Percentiles rank a stretch among this genome's conserved stretches.
Evolutionary conservation across 108 stramenopile species (phyloP).

Genomic region (Discostella pseudostelligera): DNA sequence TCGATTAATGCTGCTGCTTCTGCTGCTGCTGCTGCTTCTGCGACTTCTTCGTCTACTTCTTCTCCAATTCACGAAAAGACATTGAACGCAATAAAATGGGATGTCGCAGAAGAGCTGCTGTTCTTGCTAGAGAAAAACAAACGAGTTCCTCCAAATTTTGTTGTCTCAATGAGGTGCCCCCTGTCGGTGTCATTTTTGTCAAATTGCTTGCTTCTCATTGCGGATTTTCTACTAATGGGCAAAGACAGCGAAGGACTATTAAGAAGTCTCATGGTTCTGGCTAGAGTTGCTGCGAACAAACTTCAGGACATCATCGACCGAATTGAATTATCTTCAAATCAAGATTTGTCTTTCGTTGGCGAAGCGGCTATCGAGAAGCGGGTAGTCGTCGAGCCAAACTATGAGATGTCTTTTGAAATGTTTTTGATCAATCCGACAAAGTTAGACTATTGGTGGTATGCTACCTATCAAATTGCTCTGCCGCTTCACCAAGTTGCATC

Average conservation of each 20-base stretch:
- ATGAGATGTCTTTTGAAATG: slow-evolving; percentile 10
- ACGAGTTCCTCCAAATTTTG: slow-evolving; percentile 11
- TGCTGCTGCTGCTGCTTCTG: neutral
- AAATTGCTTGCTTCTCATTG: slow-evolving; percentile 14
- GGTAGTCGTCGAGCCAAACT: slow-evolving; percentile 8
- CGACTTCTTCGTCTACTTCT: neutral
- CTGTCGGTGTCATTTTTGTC: slow-evolving; percentile 10
- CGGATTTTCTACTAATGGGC: slow-evolving; percentile 13
- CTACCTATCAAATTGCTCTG: slow-evolving; percentile 14
- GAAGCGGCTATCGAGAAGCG: neutral
- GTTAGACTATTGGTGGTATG: slow-evolving; percentile 25
- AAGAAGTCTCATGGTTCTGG: neutral
- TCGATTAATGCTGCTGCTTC: neutral
- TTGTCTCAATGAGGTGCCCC: slow-evolving; percentile 27
- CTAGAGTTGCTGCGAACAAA: neutral
- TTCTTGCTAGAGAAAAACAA: slow-evolving; percentile 21
- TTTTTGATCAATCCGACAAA: neutral
- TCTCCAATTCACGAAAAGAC: neutral
- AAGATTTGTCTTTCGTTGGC: neutral
- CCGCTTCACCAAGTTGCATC: slow-evolving; percentile 21
- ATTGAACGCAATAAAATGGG: slow-evolving; percentile 16
- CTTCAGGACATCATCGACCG: neutral
- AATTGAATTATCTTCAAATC: neutral
- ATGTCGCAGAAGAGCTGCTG: slow-evolving; percentile 27
- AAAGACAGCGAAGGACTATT: slow-evolving; percentile 1